These are phyloP conservation scores for Fusarium xylarioides DNA, from an alignment of 2,329 filamentous ascomycete genomes.

Conservation along the genomic window DNA sequence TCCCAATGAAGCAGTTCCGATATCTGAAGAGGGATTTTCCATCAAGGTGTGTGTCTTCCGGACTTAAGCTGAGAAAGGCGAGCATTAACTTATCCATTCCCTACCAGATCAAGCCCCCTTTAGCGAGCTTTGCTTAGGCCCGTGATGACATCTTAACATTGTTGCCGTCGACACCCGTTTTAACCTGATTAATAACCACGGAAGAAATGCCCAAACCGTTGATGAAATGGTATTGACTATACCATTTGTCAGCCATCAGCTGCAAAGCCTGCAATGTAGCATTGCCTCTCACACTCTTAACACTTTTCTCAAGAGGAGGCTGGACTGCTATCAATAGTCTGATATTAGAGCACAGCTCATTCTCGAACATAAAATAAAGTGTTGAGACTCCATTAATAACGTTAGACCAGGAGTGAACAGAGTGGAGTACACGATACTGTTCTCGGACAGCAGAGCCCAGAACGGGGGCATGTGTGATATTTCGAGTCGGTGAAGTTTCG, in stretches of 20 bases:
- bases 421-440: conserved; percentile 10
- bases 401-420: background rate
- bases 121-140: conserved; percentile 18
- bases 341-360: background rate
- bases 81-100: conserved; percentile 35
- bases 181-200: conserved; percentile 28
- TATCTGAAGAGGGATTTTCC: conserved; percentile 34
- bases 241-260: conserved; percentile 38
- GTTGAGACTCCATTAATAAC: background rate
- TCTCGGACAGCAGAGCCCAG: background rate
- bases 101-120: conserved; percentile 23
- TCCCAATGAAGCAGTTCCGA: conserved; percentile 43
- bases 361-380: background rate
- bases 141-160: conserved; percentile 14
- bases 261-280: conserved; percentile 8
- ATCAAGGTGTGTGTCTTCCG: conserved; percentile 33
- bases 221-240: conserved; percentile 16
- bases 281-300: conserved; percentile 1
- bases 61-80: conserved; percentile 34
- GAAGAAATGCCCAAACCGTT: conserved; percentile 37
- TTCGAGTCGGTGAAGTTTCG: conserved; percentile 44
- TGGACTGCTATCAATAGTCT: background rate
- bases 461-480: conserved; percentile 25
- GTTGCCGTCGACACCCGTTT: conserved; percentile 40
- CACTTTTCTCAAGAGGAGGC: background rate